These are phyloP conservation scores for Diaporthe caulivora DNA, from an alignment of 2,329 filamentous ascomycete genomes.

Conservation along the genomic window DNA sequence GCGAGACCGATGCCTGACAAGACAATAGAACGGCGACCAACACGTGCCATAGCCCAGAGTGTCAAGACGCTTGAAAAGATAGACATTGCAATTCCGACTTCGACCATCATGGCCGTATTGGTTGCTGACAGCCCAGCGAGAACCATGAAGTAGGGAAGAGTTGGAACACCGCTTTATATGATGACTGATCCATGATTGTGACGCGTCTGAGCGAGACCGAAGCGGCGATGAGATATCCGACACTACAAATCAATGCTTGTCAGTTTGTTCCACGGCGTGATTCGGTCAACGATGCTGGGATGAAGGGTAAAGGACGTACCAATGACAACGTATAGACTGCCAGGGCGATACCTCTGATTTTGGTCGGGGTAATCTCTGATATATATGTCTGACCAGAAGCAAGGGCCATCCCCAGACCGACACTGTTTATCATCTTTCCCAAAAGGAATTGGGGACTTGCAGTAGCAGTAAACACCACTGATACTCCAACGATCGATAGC, in stretches of 20 bases:
- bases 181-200: conserved; percentile 29
- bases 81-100: conserved; percentile 31
- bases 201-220: conserved; percentile 26
- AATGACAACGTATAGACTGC: conserved; percentile 17
- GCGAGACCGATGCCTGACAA: conserved; percentile 17
- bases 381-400: conserved; percentile 30
- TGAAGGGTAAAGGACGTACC: background rate
- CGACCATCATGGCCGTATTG: conserved; percentile 30
- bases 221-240: conserved; percentile 31
- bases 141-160: conserved; percentile 30
- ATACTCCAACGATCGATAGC: conserved; percentile 14
- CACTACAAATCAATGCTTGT: too few species aligned
- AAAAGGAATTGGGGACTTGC: conserved; percentile 9
- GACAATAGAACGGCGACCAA: conserved; percentile 23
- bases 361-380: conserved; percentile 31
- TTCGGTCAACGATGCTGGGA: too few species aligned
- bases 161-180: conserved; percentile 31
- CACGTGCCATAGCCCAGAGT: conserved; percentile 24
- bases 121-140: conserved; percentile 13
- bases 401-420: conserved; percentile 8
- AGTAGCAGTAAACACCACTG: conserved; percentile 16
- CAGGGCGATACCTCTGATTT: conserved; percentile 26
- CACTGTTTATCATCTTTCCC: conserved; percentile 21
- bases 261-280: too few species aligned
- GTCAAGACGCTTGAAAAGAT: conserved; percentile 26